phyloP scores from a whole-genome alignment of 768 basidiomycete genomes.

The Russula abietina region DNA sequence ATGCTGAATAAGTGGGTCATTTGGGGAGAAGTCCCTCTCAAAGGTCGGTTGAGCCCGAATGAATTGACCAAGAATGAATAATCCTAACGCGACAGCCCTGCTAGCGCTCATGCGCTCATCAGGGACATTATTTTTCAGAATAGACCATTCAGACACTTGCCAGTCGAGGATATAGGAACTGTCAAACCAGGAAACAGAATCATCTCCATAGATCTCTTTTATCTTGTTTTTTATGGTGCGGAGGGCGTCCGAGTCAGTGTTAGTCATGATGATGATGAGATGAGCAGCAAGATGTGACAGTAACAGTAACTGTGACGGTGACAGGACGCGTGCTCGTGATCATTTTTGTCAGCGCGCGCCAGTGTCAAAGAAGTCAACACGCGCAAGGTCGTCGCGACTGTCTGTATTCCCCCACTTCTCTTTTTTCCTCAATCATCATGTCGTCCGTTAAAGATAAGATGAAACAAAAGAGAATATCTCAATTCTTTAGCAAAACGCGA shows the following conservation, averaged over 20 bases:
- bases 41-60: slow-evolving; percentile 32
- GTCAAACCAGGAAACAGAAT: slow-evolving; percentile 31
- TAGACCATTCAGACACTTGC: slow-evolving; percentile 29
- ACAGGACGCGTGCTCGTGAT: background rate
- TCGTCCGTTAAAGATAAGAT: slow-evolving; percentile 18
- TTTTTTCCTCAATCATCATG: slow-evolving; percentile 7
- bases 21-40: slow-evolving; percentile 28
- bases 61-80: slow-evolving; percentile 41
- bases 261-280: slow-evolving; percentile 11
- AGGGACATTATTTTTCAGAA: background rate
- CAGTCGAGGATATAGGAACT: slow-evolving; percentile 50
- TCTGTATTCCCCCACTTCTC: slow-evolving; percentile 1
- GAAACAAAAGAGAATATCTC: slow-evolving; percentile 21
- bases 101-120: slow-evolving; percentile 17
- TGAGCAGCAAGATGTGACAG: background rate
- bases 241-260: too few species aligned
- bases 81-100: slow-evolving; percentile 32
- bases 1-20: slow-evolving; percentile 48
- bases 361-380: background rate
- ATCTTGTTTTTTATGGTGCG: slow-evolving; percentile 12
- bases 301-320: background rate
- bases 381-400: background rate
- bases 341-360: background rate
- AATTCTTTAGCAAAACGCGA: slow-evolving; percentile 13
- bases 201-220: slow-evolving; percentile 24